Percentiles rank a stretch among this genome's conserved stretches.
These are phyloP conservation scores for Alternaria viburni DNA, from an alignment of 2,329 filamentous ascomycete genomes.

Conservation along the genomic window DNA sequence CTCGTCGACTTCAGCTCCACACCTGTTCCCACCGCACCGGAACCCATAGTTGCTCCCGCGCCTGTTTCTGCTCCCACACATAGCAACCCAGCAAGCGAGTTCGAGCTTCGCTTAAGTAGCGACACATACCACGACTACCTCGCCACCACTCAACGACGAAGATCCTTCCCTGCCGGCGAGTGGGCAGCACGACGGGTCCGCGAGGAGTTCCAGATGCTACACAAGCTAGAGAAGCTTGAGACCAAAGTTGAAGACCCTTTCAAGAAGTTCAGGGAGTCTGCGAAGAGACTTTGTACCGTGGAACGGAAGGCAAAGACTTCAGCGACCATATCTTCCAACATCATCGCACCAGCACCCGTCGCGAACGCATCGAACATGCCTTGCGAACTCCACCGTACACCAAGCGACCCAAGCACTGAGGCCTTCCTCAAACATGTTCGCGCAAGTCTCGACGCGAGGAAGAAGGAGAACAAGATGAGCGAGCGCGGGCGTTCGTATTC, in stretches of 20 bases:
- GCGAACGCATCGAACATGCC: background rate
- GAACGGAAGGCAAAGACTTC: background rate
- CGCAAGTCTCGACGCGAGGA: slow-evolving; percentile 18
- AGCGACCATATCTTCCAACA: background rate
- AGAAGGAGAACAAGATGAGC: slow-evolving; percentile 3
- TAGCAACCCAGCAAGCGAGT: background rate
- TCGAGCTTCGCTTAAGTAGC: slow-evolving; percentile 3
- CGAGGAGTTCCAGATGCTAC: slow-evolving; percentile 7
- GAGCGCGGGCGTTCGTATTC: slow-evolving; percentile 4
- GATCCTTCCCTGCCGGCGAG: slow-evolving; percentile 12
- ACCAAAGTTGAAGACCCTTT: background rate
- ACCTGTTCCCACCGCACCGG: background rate
- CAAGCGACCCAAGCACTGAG: slow-evolving; percentile 6
- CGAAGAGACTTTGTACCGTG: slow-evolving; percentile 1
- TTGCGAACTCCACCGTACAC: slow-evolving; percentile 4
- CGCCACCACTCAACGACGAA: slow-evolving; percentile 10
- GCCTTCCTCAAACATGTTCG: slow-evolving; percentile 21
- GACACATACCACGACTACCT: slow-evolving; percentile 14
- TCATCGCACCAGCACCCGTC: background rate
- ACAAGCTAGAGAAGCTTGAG: slow-evolving; percentile 2
- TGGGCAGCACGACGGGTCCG: background rate
- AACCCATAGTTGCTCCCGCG: background rate
- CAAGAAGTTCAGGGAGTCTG: background rate
- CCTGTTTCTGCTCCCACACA: background rate
- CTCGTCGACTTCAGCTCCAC: slow-evolving; percentile 16